Conservation (phyloP, 768 basidiomycete species). For the Amanita exitialis region DNA sequence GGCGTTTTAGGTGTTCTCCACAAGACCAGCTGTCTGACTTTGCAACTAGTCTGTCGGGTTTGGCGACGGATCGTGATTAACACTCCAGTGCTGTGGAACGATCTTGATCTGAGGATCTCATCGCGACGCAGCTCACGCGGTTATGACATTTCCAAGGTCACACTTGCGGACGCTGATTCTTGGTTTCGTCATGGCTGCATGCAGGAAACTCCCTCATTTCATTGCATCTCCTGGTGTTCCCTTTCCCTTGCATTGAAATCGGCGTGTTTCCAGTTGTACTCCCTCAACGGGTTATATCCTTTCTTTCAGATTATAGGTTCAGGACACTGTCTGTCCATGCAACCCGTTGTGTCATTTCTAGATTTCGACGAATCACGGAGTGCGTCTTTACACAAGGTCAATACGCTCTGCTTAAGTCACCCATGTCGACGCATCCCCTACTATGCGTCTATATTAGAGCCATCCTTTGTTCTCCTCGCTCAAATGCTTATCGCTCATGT, state of each 20-base stretch:
- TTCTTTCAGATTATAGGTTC: background rate
- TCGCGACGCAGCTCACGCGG: background rate
- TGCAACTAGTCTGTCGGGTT: background rate
- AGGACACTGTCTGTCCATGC: background rate
- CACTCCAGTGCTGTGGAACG: background rate
- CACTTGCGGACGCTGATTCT: background rate
- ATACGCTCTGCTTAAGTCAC: background rate
- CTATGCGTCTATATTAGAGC: background rate
- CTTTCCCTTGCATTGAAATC: background rate
- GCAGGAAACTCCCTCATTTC: background rate
- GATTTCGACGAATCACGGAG: background rate
- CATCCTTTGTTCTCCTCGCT: background rate
- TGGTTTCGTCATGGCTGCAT: background rate
- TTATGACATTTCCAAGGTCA: background rate
- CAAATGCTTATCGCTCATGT: background rate
- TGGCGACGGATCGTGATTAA: background rate
- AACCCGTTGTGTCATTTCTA: background rate
- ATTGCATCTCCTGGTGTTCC: background rate
- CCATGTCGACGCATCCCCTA: background rate
- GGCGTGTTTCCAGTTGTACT: background rate
- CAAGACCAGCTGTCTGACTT: constrained; percentile 19
- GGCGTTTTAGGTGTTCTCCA: background rate
- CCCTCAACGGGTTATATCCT: background rate
- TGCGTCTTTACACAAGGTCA: background rate
- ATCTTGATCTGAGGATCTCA: background rate